Conservation (phyloP, 2,329 filamentous ascomycete genomes). For the Calonectria hawksworthii region DNA sequence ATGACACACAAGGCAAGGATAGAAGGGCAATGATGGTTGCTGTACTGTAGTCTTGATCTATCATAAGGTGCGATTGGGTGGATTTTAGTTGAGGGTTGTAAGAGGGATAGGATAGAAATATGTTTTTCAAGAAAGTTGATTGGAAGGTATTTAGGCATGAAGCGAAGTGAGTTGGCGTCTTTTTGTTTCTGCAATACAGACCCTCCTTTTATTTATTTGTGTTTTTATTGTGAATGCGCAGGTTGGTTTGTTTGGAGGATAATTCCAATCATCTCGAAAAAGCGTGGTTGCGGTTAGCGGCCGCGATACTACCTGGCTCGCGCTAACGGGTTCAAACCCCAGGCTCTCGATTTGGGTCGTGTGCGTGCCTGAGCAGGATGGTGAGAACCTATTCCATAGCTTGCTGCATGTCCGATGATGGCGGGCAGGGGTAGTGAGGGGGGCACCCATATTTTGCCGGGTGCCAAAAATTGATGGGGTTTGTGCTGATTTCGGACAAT, state of each 20-base stretch:
- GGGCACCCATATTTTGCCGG: not conserved
- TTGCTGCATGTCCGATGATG: conserved; percentile 6
- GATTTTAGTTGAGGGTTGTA: not conserved
- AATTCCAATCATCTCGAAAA: too few relatives aligned
- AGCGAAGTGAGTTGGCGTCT: not conserved
- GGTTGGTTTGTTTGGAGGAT: not conserved
- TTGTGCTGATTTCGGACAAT: conserved; percentile 18
- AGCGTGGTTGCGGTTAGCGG: not conserved
- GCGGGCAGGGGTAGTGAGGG: not conserved
- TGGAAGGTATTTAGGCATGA: not conserved
- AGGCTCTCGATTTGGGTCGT: conserved; percentile 4
- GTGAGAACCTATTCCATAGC: not conserved
- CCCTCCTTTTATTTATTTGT: not conserved
- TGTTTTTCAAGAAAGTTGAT: not conserved
- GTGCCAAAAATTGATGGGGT: conserved; percentile 17
- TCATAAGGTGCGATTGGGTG: not conserved
- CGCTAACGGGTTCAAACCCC: not conserved
- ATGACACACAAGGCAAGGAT: not conserved
- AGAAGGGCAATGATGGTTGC: not conserved
- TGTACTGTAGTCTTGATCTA: not conserved
- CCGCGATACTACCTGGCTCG: not conserved
- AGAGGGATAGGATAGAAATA: not conserved
- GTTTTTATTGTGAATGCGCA: not conserved
- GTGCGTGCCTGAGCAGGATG: not conserved
- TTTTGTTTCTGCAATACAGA: not conserved